Base-by-base conservation (phyloP, 352 stramenopile species). In the Phytophthora syringae region DNA sequence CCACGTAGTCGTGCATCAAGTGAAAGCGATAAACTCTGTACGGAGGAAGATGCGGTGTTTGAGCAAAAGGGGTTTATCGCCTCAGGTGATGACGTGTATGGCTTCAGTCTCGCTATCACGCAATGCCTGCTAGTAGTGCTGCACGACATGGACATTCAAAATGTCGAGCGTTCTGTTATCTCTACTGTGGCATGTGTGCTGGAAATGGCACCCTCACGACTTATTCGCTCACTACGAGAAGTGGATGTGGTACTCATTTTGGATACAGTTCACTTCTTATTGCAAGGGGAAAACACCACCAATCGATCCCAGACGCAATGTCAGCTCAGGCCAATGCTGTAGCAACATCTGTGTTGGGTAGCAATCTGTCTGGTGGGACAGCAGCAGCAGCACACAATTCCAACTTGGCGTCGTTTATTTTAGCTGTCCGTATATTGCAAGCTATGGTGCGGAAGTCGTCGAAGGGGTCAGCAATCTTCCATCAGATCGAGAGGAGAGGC, bases 401-500 rank as follows among this genome's bases (percentile, higher is more conserved):
- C 2, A 80, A 86, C 30, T 66, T 90, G 48, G 73, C 72, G 15
- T 79, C 80, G 13, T 90, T 80, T 53, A 89, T 95, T 40, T 74
- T 95, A 25, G 81, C 85, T 7, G 60, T 92, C 18, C 84, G 87
- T 15, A 88, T 94, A 1, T 76, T 95, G 22, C 78, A 92, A 53
- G 85, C 82, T 4, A 60, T 94, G 30, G 66, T 89, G 5, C 73
- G 82, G 20, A 94, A 94, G 45, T 90, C 78, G 3, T n/a, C 67
- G 1, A 62, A 71, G 2, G 64, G 82, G 20, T 89, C 80, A 2
- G 80, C 75, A 16, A 82, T 94, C 7, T 92, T 90, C 30, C 83
- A 88, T 52, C 82, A 95, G 63, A 89, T 95, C n/a, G 82, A 94
- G 61, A 78, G 87, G 16, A 79, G 86, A 54, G 87, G 86, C 0